These are phyloP conservation scores for Trichosporon sp. DNA, from an alignment of 1,284 basidiomycete species.

Conservation along the genomic window DNA sequence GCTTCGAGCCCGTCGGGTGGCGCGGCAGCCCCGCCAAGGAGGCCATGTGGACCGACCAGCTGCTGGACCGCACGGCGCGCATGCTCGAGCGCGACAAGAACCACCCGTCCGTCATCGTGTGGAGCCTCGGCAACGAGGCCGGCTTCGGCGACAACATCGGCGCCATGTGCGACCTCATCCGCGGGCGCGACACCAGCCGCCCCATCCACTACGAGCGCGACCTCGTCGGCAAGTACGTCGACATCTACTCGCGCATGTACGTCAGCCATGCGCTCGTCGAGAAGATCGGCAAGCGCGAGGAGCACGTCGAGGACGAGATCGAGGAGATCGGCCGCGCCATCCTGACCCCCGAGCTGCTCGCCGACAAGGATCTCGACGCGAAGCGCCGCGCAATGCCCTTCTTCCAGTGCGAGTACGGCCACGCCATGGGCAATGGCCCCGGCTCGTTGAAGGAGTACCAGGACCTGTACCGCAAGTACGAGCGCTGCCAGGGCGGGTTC, in stretches of 20 bases:
- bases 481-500: constrained; percentile 26
- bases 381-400: constrained; percentile 20
- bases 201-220: constrained; percentile 31
- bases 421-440: constrained; percentile 31
- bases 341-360: constrained; percentile 8
- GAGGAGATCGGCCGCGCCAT: constrained; percentile 15
- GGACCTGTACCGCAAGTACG: constrained; percentile 25
- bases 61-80: constrained; percentile 22
- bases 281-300: constrained; percentile 16
- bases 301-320: constrained; percentile 18
- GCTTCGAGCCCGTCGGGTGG: constrained; percentile 23
- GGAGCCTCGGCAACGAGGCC: constrained; percentile 29
- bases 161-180: constrained; percentile 19
- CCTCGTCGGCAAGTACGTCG: constrained; percentile 12
- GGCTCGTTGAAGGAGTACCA: constrained; percentile 25
- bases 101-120: constrained; percentile 27
- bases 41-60: constrained; percentile 13
- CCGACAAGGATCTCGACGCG: constrained; percentile 13
- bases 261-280: constrained; percentile 17
- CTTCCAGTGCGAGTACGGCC: constrained; percentile 26
- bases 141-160: constrained; percentile 24
- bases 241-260: constrained; percentile 30
- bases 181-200: constrained; percentile 18
- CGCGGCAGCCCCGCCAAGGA: constrained; percentile 16
- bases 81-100: constrained; percentile 33